Evolutionary conservation across 1,139 yeast genomes (phyloP).

Genomic region (Kodamaea anthophila): DNA sequence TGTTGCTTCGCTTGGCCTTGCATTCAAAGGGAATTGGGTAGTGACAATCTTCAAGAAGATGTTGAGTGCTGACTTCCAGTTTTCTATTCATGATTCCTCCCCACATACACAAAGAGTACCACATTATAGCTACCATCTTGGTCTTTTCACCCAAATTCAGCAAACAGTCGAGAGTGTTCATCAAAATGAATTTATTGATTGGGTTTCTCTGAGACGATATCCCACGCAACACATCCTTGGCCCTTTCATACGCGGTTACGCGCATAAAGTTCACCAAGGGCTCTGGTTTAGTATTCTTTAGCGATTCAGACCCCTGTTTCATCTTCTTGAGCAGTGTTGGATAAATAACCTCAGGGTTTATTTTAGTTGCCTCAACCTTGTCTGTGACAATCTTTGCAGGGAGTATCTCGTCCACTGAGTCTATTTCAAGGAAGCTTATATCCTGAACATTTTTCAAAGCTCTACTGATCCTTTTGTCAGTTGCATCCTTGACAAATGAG

Average conservation of each 20-base stretch:
- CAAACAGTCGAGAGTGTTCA: constrained; percentile 28
- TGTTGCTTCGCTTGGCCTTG: constrained; percentile 3
- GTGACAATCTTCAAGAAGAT: constrained; percentile 1
- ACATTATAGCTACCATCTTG: constrained; percentile 25
- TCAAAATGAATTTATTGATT: constrained; percentile 28
- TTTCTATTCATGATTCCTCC: constrained; percentile 22
- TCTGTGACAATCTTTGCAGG: constrained; percentile 6
- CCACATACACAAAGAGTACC: constrained; percentile 30
- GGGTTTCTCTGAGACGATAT: constrained; percentile 9
- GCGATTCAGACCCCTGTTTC: constrained; percentile 1
- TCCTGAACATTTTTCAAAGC: too few relatives aligned
- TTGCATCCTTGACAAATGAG: neutral
- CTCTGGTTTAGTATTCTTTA: too few relatives aligned
- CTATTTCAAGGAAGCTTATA: too few relatives aligned
- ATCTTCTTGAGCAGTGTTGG: constrained; percentile 17
- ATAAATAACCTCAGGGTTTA: constrained; percentile 28
- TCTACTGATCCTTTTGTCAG: neutral
- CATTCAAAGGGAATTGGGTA: constrained; percentile 7
- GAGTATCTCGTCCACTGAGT: too few relatives aligned
- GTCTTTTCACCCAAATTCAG: constrained; percentile 25
- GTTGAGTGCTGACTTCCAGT: constrained; percentile 5
- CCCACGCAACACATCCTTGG: constrained; percentile 12
- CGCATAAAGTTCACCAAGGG: constrained; percentile 30
- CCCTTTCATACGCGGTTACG: constrained; percentile 17
- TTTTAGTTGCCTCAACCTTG: constrained; percentile 5